Conservation (phyloP, 192 early-diverging fungal genomes). For the Geranomyces variabilis region DNA sequence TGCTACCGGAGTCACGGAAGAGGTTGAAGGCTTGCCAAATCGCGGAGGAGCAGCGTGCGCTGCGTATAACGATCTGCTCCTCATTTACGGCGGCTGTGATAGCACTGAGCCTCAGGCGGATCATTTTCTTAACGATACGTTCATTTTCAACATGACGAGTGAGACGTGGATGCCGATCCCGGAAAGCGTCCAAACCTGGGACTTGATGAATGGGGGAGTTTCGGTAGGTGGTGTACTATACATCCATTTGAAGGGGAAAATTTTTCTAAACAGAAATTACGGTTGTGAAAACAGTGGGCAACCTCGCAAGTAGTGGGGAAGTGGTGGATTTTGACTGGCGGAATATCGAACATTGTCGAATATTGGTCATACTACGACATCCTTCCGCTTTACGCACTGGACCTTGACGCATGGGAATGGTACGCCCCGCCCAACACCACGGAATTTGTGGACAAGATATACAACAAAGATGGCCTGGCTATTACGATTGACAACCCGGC, state of each 20-base stretch:
- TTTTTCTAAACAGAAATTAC: too few species aligned
- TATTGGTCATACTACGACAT: background rate
- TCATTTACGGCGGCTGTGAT: slow-evolving; percentile 9
- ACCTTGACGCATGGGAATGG: background rate
- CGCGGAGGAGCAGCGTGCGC: background rate
- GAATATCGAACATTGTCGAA: background rate
- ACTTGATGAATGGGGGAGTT: too few species aligned
- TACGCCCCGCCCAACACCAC: background rate
- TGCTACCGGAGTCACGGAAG: background rate
- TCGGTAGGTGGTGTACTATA: too few species aligned
- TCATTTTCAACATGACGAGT: background rate
- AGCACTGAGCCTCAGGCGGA: too few species aligned
- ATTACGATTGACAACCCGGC: background rate
- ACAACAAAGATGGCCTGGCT: background rate
- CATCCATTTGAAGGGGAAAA: too few species aligned
- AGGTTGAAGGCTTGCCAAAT: background rate
- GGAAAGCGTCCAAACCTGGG: too few species aligned
- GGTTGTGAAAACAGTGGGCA: background rate
- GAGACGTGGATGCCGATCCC: background rate
- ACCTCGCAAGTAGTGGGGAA: background rate
- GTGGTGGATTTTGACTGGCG: background rate
- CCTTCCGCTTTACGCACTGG: background rate
- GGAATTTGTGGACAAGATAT: background rate
- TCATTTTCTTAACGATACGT: background rate
- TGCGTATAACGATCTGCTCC: background rate